Evolutionary conservation across 75 land plant species (phyloP), one percentile per base, ranked within the genome.

Genomic region (Pinus taeda): DNA sequence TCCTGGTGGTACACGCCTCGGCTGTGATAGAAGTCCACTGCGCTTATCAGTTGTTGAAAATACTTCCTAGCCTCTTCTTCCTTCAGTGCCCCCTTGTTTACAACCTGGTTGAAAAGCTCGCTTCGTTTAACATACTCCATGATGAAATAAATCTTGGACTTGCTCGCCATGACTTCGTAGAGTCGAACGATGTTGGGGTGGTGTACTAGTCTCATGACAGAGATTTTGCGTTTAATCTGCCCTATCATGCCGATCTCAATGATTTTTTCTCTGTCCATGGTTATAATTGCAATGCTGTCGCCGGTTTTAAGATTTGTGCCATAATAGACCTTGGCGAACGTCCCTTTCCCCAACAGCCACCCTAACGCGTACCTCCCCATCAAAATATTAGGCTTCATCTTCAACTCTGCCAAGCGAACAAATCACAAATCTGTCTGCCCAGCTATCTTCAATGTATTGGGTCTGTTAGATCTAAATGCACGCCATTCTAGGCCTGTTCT

Each of bases 271-370:
- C 86, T 91, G 80, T 91, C 88, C 6, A 91, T 75, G 57, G 89
- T 72, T 63, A 89, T 91, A 45, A 91, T 89, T 66, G 93, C 93
- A 4, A 89, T 89, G 58, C 75, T 82, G 59, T 86, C 71, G 18
- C 91, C 89, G 0, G 87, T 76, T 37, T 72, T 76, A 24, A 81
- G 24, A 79, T 85, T 87, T 57, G 80, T 71, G 0, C 85, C 93
- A 75, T 82, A 76, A 80, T 85, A 86, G 17, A 91, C 93, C 75
- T 91, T 91, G 75, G 91, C 93, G 57, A 91, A 91, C 3, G 87
- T 89, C 29, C 93, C 93, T 63, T 89, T 85, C 21, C 93, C 93
- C 26, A 91, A 79, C 45, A 88, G 33, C 13, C 76, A 59, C 15
- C 93, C 93, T 2, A 91, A 71, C 65, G 89, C 89, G 71, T 87